Base-by-base conservation (phyloP, 2,329 filamentous ascomycete species). In the Aspergillus candidus region DNA sequence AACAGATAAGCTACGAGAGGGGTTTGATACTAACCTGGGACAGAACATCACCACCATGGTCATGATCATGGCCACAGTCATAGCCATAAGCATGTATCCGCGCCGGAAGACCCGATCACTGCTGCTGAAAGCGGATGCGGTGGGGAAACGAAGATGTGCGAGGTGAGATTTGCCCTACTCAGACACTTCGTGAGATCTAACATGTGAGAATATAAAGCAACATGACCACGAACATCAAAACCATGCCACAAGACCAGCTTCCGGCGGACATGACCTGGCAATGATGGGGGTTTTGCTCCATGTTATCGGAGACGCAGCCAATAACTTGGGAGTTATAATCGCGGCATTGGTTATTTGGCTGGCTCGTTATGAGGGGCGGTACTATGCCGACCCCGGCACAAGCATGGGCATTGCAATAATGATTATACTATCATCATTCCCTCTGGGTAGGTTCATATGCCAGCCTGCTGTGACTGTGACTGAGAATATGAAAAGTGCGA, bases 241-340 rank as follows among this genome's bases (percentile, higher is more conserved):
- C 5, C 39, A 47, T 11, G 45, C 51, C 15, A 7, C 55, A 55
- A 47, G 40, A 35, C 32, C 59, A 62, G 29, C 52, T 58, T 46
- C 77, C 11, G 69, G 67, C 0, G 70, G 70, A 1, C 72, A 72
- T 45, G 82, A 89, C 57, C 70, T 89, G n/a, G 83, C 81, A 10
- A 83, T 87, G 72, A 68, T 85, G 49, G 84, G 82, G 1, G 83
- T 86, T 1, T 58, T 89, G 10, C 65, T 86, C 11, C 86, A 90
- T 55, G 77, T 89, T 18, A 56, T 86, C 3, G 82, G 84, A 29
- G 86, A 90, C 56, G 83, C 83, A 4, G 72, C 84, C 50, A 89
- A 88, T 67, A 90, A 90, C 54, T 62, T 88, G 10, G 84, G 84
- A 8, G 84, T 90, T 47, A 87, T 88, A 38, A 69, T 83, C 31